These are phyloP conservation scores for Berberis vulgaris DNA, from an alignment of 164 flowering plant genomes.

Conservation along the genomic window DNA sequence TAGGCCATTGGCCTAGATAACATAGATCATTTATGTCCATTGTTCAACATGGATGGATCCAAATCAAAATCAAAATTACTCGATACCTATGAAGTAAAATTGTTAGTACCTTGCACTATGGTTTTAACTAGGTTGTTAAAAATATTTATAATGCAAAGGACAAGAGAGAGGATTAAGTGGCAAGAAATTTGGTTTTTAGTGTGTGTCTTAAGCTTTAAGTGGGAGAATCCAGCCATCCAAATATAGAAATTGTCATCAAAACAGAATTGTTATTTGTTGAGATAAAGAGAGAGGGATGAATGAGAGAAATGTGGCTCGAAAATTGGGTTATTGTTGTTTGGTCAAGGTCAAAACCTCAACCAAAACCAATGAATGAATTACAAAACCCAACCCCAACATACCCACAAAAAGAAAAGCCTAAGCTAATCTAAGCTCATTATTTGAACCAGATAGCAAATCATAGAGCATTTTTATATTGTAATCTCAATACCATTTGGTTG, in stretches of 20 bases:
- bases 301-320: constrained; percentile 1
- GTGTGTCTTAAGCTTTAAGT: neutral
- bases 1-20: too few relatives aligned
- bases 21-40: too few relatives aligned
- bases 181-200: neutral
- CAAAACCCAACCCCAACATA: neutral
- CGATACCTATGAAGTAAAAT: too few relatives aligned
- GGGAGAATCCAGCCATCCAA: neutral
- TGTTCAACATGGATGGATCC: too few relatives aligned
- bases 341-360: constrained; percentile 3
- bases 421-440: neutral
- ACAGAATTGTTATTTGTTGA: neutral
- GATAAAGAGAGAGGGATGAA: neutral
- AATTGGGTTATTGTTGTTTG: neutral
- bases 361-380: neutral
- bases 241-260: neutral
- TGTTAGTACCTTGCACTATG: too few relatives aligned
- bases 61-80: too few relatives aligned
- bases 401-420: neutral
- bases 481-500: neutral
- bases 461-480: neutral
- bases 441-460: neutral
- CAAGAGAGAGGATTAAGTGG: neutral
- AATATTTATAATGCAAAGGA: neutral
- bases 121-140: too few relatives aligned